Conservation (phyloP, 352 stramenopile genomes). For the Globisporangium perplexum region DNA sequence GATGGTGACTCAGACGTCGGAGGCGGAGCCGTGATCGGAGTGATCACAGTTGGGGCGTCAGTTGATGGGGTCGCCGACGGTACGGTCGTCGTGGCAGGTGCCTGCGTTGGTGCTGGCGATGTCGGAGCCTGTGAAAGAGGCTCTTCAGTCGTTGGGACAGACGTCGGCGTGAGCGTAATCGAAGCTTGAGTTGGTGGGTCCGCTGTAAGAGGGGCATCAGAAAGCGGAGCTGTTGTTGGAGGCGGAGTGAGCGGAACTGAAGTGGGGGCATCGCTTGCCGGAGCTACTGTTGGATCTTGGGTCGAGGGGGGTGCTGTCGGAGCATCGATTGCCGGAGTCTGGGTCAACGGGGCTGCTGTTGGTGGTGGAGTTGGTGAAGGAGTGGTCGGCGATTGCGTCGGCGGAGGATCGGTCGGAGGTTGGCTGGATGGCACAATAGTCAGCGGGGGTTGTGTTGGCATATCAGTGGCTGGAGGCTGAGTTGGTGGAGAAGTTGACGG, state of each 20-base stretch:
- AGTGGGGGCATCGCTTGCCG: background rate
- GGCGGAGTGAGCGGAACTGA: background rate
- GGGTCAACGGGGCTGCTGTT: background rate
- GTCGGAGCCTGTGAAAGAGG: background rate
- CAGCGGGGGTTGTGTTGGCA: no score
- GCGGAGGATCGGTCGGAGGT: background rate
- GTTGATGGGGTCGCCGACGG: background rate
- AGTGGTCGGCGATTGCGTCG: background rate
- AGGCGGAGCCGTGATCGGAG: background rate
- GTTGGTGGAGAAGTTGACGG: no score
- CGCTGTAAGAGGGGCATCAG: background rate
- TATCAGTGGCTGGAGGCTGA: no score
- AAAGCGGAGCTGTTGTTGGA: background rate
- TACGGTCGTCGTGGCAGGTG: slow-evolving; percentile 3
- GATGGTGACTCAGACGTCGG: slow-evolving; percentile 5
- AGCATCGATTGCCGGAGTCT: background rate
- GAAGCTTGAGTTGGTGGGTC: no score
- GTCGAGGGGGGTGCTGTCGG: background rate
- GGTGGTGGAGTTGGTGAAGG: background rate
- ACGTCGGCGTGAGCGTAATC: no score
- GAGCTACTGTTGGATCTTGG: background rate
- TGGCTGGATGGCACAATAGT: no score
- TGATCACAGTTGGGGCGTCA: background rate
- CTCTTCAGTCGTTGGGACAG: background rate
- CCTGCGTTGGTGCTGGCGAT: background rate